These are phyloP conservation scores for Pterula multifida DNA, from an alignment of 1,284 basidiomycete species.

Conservation along the genomic window DNA sequence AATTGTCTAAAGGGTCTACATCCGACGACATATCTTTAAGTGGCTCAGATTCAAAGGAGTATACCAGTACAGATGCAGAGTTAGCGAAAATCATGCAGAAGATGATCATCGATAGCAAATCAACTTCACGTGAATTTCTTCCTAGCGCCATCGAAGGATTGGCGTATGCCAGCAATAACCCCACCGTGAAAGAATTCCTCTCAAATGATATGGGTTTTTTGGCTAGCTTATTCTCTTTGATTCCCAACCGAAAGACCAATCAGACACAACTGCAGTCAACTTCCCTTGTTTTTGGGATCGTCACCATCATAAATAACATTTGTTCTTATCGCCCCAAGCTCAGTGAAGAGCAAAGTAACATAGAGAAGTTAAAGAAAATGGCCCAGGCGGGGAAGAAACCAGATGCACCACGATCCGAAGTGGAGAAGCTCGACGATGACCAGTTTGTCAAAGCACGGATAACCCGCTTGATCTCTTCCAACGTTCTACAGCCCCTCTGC, in stretches of 20 bases:
- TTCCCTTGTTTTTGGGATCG: constrained; percentile 64
- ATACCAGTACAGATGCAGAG: constrained; percentile 20
- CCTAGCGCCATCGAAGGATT: constrained; percentile 61
- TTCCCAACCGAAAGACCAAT: constrained; percentile 35
- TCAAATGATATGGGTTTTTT: constrained; percentile 46
- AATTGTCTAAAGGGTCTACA: constrained; percentile 50
- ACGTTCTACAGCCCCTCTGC: constrained; percentile 14
- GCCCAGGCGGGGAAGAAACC: constrained; percentile 34
- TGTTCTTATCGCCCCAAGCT: constrained; percentile 57
- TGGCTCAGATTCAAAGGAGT: constrained; percentile 12
- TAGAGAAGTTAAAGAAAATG: constrained; percentile 67
- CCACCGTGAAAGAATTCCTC: constrained; percentile 54
- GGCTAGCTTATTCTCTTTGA: constrained; percentile 44
- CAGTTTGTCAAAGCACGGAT: constrained; percentile 13
- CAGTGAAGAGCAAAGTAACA: constrained; percentile 70
- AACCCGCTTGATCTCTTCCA: constrained; percentile 51
- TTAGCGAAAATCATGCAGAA: constrained; percentile 47
- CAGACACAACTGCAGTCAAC: constrained; percentile 19
- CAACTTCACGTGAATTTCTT: neutral
- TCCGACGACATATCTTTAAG: constrained; percentile 23
- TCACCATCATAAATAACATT: constrained; percentile 66
- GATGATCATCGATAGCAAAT: constrained; percentile 36
- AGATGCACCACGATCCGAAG: constrained; percentile 3
- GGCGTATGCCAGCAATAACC: constrained; percentile 64
- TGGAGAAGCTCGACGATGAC: neutral